Evolutionary conservation across 495 filamentous ascomycete genomes (phyloP).

Genomic region (Xylaria scruposa): DNA sequence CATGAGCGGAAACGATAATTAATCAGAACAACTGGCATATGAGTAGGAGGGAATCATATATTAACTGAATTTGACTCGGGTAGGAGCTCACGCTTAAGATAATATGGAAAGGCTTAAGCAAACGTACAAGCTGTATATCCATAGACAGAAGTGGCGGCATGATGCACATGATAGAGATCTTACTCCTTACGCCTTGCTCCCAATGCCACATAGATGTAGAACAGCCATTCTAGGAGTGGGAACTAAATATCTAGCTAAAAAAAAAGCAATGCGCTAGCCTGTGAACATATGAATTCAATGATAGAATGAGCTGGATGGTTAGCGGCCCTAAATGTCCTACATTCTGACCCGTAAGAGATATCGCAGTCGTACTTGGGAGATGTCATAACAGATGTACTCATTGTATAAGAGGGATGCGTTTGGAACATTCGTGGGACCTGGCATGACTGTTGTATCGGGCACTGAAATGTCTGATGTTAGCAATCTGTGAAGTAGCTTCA

Average conservation of each 20-base stretch:
- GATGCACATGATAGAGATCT: neutral
- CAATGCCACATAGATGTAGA: neutral
- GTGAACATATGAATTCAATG: neutral
- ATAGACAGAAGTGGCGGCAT: neutral
- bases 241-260: neutral
- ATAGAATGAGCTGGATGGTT: neutral
- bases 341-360: slow-evolving; percentile 76
- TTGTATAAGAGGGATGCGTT: slow-evolving; percentile 60
- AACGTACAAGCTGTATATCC: neutral
- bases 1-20: neutral
- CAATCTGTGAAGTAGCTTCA: neutral
- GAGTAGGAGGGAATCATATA: neutral
- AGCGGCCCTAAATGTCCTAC: slow-evolving; percentile 31
- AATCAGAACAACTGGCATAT: neutral
- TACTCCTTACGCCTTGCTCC: neutral
- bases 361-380: slow-evolving; percentile 75
- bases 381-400: slow-evolving; percentile 82
- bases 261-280: neutral
- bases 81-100: neutral
- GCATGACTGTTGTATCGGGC: slow-evolving; percentile 53
- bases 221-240: neutral
- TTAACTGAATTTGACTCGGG: neutral
- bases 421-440: slow-evolving; percentile 46
- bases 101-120: neutral
- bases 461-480: slow-evolving; percentile 29